Base-by-base conservation (phyloP, 208 protist genomes). In the Crithidia acanthocephali region DNA sequence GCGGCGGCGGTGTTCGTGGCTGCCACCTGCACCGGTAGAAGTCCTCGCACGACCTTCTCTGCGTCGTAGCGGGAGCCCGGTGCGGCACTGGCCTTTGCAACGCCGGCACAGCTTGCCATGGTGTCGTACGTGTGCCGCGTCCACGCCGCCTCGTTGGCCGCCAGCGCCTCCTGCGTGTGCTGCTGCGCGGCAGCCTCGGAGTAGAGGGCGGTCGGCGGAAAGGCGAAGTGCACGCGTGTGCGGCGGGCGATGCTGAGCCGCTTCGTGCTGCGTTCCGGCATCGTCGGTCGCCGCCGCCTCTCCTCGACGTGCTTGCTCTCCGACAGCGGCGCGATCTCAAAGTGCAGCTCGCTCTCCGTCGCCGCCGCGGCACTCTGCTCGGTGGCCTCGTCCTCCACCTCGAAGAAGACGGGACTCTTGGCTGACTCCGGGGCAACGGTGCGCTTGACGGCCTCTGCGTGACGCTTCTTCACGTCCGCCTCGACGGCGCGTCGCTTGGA, bases 1-100 rank as follows among this genome's bases (percentile, higher is more conserved):
- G 22, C 45, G 23, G 27, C 11, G 42, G 70, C 66, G 15, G 53
- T 30, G 42, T n/a, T 13, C 25, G 52, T 50, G 18, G 58, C n/a
- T n/a, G n/a, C 55, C 35, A 79, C 62, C 65, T 89, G 83, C 6
- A 87, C 71, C 3, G 85, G 85, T 65, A 85, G 85, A 10, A 87
- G 68, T 13, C 69, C 63, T 28, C 78, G 85, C 45, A 86, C 69
- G 5, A 86, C 27, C 55, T 72, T 73, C 48, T 90, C 84, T 8
- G 78, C 76, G 27, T 61, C 48, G 48, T 16, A 42, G 42, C 52
- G 63, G 25, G 57, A 68, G 47, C 61, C 35, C 30, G 61, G 61
- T 32, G 52, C 52, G 48, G 22, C 59, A 35, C 62, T 72, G 44
- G 44, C 59, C 32, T 66, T 76, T 20, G 50, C 60, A 7, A 60